phyloP scores from a whole-genome alignment of 768 basidiomycete species.

The Pulveroboletus sp. region DNA sequence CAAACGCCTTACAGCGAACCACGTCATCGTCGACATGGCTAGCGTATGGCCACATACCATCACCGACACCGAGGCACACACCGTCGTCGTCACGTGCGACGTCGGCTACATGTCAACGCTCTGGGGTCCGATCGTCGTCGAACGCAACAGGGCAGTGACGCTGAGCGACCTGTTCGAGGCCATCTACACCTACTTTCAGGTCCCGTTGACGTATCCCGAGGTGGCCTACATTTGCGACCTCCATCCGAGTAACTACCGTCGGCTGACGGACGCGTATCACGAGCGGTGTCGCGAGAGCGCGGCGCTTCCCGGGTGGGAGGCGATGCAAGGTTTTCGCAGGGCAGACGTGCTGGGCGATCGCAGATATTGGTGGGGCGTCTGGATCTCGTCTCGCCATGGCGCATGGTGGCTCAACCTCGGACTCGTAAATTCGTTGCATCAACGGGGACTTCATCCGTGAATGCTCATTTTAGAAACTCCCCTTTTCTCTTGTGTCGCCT shows the following conservation, averaged over 20 bases:
- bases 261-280: constrained; percentile 27
- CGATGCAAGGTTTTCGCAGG: constrained; percentile 40
- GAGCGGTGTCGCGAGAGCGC: constrained; percentile 37
- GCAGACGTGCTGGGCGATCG: constrained; percentile 48
- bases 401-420: constrained; percentile 47
- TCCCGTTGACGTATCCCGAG: constrained; percentile 35
- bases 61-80: constrained; percentile 20
- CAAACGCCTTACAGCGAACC: constrained; percentile 29
- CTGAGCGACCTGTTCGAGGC: constrained; percentile 46
- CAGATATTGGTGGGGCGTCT: constrained; percentile 43
- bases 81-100: constrained; percentile 25
- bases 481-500: too few relatives aligned
- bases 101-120: constrained; percentile 22
- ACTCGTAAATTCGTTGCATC: constrained; percentile 28
- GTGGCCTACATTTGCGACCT: constrained; percentile 20
- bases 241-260: constrained; percentile 17
- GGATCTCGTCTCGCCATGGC: constrained; percentile 30
- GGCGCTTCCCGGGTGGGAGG: constrained; percentile 39
- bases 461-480: background rate
- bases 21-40: constrained; percentile 20
- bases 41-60: constrained; percentile 14
- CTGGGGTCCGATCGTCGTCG: constrained; percentile 51
- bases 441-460: constrained; percentile 6
- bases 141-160: constrained; percentile 33
- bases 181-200: constrained; percentile 47